phyloP scores from a whole-genome alignment of 225 moss, liverwort and hornwort species.

The Pseudoscleropodium purum region DNA sequence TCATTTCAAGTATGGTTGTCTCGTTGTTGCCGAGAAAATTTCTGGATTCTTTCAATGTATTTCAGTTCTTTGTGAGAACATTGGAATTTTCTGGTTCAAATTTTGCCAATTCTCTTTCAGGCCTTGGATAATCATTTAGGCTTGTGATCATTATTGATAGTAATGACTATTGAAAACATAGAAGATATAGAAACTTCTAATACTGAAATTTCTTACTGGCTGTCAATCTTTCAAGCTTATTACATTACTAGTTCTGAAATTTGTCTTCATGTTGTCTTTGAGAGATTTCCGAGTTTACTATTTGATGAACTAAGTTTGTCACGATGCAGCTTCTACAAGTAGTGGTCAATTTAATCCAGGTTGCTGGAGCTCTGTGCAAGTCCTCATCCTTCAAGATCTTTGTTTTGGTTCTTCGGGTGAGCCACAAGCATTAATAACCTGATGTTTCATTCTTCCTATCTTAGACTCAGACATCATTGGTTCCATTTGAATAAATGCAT shows the following conservation, averaged over 20 bases:
- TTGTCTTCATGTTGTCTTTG: not conserved
- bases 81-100: not conserved
- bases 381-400: conserved; percentile 69
- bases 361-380: conserved; percentile 45
- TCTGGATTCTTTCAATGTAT: not conserved
- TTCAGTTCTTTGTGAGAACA: not conserved
- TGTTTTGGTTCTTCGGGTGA: conserved; percentile 55
- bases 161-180: not conserved
- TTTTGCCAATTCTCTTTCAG: not conserved
- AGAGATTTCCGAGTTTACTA: not conserved
- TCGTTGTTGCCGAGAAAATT: not conserved
- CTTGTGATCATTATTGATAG: not conserved
- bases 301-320: not conserved
- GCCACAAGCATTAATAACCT: not conserved
- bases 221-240: not conserved
- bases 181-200: no score
- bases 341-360: conserved; percentile 51
- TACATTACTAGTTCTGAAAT: not conserved
- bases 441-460: not conserved
- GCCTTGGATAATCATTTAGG: not conserved
- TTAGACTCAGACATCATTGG: not conserved
- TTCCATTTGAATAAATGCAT: not conserved
- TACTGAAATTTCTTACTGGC: not conserved
- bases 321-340: conserved; percentile 63
- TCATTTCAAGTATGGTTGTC: not conserved